Evolutionary conservation across 768 basidiomycete species (phyloP).

Genomic region (Leccinum boreale): DNA sequence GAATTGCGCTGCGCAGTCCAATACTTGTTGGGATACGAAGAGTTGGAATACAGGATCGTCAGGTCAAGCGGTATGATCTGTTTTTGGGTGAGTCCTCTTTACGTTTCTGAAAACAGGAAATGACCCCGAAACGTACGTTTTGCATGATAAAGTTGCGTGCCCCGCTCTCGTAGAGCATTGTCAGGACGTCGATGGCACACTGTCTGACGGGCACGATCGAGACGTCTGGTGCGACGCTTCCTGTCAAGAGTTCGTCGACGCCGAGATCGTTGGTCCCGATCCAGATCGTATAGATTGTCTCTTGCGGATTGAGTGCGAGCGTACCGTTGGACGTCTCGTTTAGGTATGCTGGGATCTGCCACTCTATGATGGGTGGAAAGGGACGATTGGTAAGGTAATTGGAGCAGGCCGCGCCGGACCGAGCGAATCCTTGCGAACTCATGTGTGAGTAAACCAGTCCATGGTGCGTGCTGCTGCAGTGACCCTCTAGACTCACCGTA

Average conservation of each 20-base stretch:
- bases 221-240: constrained; percentile 40
- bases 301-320: constrained; percentile 31
- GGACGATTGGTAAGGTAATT: constrained; percentile 56
- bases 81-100: background rate
- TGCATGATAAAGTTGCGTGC: constrained; percentile 69
- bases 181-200: constrained; percentile 62
- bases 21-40: constrained; percentile 48
- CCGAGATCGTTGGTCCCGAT: constrained; percentile 69
- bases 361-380: constrained; percentile 53
- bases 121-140: constrained; percentile 43
- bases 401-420: constrained; percentile 63
- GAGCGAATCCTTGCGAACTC: constrained; percentile 39
- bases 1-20: constrained; percentile 51
- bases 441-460: background rate
- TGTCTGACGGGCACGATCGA: constrained; percentile 55
- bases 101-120: background rate
- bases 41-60: constrained; percentile 43
- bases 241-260: constrained; percentile 49
- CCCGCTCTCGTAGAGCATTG: constrained; percentile 51
- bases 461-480: too few species aligned
- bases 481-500: constrained; percentile 33
- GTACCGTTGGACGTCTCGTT: constrained; percentile 40
- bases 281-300: constrained; percentile 66
- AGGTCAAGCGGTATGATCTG: constrained; percentile 58
- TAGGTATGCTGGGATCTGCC: constrained; percentile 48